A percentile compares a stretch with the other conserved stretches of the same genome.
These are phyloP conservation scores for Conticribra guillardii DNA, from an alignment of 108 stramenopile species.

Conservation along the genomic window DNA sequence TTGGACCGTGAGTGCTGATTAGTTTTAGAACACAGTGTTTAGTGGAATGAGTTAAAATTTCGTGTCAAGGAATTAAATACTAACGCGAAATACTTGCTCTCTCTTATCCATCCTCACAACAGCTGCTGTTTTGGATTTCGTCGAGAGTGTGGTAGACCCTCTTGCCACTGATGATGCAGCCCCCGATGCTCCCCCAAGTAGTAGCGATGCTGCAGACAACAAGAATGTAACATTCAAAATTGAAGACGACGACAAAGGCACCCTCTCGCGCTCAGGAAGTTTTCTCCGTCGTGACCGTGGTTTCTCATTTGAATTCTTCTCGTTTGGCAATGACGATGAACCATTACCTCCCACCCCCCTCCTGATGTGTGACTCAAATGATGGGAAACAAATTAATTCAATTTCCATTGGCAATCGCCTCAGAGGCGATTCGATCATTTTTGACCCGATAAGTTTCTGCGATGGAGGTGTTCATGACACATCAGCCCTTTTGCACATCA, in stretches of 20 bases:
- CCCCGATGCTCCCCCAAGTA: background rate
- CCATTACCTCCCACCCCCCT: conserved; percentile 45
- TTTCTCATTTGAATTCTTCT: conserved; percentile 89
- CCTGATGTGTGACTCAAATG: background rate
- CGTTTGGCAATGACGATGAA: conserved; percentile 79
- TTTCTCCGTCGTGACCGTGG: conserved; percentile 66
- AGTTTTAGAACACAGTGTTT: too few relatives aligned
- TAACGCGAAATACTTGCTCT: too few relatives aligned
- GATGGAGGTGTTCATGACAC: conserved; percentile 91
- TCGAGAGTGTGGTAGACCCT: conserved; percentile 56
- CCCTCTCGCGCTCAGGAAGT: conserved; percentile 16
- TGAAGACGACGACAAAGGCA: conserved; percentile 14
- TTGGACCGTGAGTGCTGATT: conserved; percentile 68
- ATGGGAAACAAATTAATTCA: background rate
- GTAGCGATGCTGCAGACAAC: background rate
- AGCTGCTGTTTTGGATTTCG: conserved; percentile 72
- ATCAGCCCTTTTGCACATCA: conserved; percentile 58
- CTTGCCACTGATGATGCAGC: background rate
- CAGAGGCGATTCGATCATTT: conserved; percentile 92
- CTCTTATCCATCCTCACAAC: background rate
- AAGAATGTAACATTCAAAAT: conserved; percentile 34
- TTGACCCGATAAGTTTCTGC: conserved; percentile 86
- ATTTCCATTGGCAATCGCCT: conserved; percentile 40
- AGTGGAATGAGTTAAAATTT: too few relatives aligned
- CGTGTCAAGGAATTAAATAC: too few relatives aligned